Evolutionary conservation across 768 basidiomycete species (phyloP).

Genomic region (Pleurotus salmoneostramineus): DNA sequence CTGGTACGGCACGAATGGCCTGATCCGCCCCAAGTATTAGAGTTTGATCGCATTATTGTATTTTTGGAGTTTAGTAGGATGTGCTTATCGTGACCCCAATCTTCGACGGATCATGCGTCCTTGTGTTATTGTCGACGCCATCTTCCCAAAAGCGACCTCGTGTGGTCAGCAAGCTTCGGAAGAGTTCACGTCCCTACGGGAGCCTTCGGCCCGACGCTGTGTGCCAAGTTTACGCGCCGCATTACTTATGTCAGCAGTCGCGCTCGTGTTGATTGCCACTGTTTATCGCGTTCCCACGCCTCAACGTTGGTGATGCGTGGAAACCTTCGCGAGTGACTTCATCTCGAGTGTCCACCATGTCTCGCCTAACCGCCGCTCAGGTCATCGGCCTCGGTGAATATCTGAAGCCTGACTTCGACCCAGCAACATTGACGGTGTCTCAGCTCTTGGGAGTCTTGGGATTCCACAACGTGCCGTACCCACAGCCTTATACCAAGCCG

Average conservation of each 20-base stretch:
- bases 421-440: conserved; percentile 69
- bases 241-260: too few species aligned
- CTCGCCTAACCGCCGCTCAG: conserved; percentile 74
- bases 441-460: conserved; percentile 76
- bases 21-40: conserved; percentile 25
- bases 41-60: neutral
- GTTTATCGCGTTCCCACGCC: neutral
- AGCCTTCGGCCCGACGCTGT: too few species aligned
- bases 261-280: neutral
- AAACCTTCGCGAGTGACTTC: neutral
- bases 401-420: conserved; percentile 75
- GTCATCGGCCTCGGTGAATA: conserved; percentile 74
- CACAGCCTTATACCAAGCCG: conserved; percentile 71
- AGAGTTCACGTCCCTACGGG: too few species aligned
- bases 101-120: neutral
- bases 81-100: neutral
- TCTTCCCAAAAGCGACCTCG: neutral
- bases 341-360: conserved; percentile 45
- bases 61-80: neutral
- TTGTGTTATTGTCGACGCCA: neutral
- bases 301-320: neutral
- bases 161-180: neutral
- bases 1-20: conserved; percentile 39
- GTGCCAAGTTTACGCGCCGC: too few species aligned
- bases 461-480: conserved; percentile 73